phyloP scores from a whole-genome alignment of 2,329 filamentous ascomycete genomes.

The Neoascochyta sp. region DNA sequence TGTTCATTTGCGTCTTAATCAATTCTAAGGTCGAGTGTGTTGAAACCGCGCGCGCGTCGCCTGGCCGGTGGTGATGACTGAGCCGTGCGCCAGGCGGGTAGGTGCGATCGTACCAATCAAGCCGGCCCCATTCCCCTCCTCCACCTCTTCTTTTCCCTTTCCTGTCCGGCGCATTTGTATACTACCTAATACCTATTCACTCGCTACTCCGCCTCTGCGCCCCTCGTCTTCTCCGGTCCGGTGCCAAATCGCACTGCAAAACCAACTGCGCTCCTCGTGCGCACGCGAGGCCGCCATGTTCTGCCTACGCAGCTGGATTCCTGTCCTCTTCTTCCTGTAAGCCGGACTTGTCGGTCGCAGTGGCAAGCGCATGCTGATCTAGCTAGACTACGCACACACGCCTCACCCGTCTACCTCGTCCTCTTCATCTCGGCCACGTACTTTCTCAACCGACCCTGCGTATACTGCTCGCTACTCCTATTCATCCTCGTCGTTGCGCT shows the following conservation, averaged over 20 bases:
- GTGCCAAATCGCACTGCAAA: too few relatives aligned
- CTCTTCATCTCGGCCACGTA: conserved; percentile 78
- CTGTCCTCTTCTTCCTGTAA: conserved; percentile 52
- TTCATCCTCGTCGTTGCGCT: conserved; percentile 93
- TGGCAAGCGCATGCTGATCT: not conserved
- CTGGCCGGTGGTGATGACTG: too few relatives aligned
- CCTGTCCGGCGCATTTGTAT: conserved; percentile 4
- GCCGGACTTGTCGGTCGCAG: conserved; percentile 5
- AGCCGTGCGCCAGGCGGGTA: too few relatives aligned
- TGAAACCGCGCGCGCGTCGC: too few relatives aligned
- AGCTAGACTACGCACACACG: conserved; percentile 41
- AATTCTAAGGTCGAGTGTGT: too few relatives aligned
- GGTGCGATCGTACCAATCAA: conserved; percentile 4
- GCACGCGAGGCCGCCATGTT: conserved; percentile 51
- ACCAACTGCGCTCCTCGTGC: not conserved
- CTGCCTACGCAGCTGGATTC: conserved; percentile 59
- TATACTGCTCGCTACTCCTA: conserved; percentile 95
- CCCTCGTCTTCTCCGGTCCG: too few relatives aligned
- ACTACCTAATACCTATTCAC: conserved; percentile 7
- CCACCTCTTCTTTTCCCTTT: conserved; percentile 4
- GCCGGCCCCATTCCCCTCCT: conserved; percentile 10
- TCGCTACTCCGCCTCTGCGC: conserved; percentile 9
- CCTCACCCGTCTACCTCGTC: conserved; percentile 49
- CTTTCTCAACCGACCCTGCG: conserved; percentile 91
- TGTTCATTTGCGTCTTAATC: too few relatives aligned